Conservation (phyloP, 1,139 yeast genomes). For the Lizanozyma gosingica region DNA sequence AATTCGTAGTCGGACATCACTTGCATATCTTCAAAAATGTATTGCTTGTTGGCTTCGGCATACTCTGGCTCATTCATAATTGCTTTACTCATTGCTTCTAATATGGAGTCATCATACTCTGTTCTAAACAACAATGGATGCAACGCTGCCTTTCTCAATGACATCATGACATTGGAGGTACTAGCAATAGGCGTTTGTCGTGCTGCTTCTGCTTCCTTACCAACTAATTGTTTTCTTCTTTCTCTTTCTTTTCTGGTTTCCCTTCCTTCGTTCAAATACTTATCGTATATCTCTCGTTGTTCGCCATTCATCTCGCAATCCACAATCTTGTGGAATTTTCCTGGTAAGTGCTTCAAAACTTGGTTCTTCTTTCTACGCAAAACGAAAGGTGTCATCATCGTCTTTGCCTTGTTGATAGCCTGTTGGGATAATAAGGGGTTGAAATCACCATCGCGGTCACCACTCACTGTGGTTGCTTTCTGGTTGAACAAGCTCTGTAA, state of each 20-base stretch:
- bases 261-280: conserved; percentile 41
- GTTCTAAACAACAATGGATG: conserved; percentile 68
- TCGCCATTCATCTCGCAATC: conserved; percentile 51
- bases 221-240: conserved; percentile 35
- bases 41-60: conserved; percentile 60
- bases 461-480: conserved; percentile 51
- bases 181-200: conserved; percentile 27
- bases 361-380: conserved; percentile 87
- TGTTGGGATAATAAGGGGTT: conserved; percentile 84
- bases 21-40: conserved; percentile 86
- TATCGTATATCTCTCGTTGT: conserved; percentile 56
- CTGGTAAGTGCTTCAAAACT: conserved; percentile 81
- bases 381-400: conserved; percentile 98
- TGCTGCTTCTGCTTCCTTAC: conserved; percentile 28
- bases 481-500: conserved; percentile 76
- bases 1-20: conserved; percentile 94
- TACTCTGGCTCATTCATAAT: conserved; percentile 81
- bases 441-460: conserved; percentile 34
- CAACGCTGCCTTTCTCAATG: conserved; percentile 62
- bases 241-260: conserved; percentile 42
- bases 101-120: conserved; percentile 42
- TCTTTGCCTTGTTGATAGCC: conserved; percentile 86
- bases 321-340: conserved; percentile 55
- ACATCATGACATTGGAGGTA: conserved; percentile 56
- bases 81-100: conserved; percentile 61